A percentile compares a stretch with the other conserved stretches of the same genome.
These are phyloP conservation scores for Lignosus rhinocerotis DNA, from an alignment of 1,284 basidiomycete species.

Conservation along the genomic window DNA sequence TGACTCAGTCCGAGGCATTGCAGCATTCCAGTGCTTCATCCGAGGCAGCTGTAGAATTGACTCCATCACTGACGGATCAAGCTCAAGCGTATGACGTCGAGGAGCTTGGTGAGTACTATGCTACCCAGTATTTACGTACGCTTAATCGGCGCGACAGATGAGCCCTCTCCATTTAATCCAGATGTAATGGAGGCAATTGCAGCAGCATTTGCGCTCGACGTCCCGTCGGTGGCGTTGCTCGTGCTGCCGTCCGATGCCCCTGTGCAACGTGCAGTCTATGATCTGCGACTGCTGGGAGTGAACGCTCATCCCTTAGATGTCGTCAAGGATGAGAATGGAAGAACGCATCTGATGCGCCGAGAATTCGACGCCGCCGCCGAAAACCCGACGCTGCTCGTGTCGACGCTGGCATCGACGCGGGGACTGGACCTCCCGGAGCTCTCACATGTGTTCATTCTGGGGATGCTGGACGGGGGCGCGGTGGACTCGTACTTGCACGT, in stretches of 20 bases:
- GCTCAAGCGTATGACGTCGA: conserved; percentile 10
- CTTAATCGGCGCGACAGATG: conserved; percentile 38
- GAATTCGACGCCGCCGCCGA: conserved; percentile 36
- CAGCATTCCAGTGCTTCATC: neutral
- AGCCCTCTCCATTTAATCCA: conserved; percentile 54
- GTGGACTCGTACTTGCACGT: conserved; percentile 68
- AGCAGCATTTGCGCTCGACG: conserved; percentile 68
- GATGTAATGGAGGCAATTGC: conserved; percentile 67
- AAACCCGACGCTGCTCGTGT: conserved; percentile 65
- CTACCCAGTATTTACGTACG: neutral
- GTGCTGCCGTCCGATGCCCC: conserved; percentile 62
- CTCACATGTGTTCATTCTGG: conserved; percentile 73
- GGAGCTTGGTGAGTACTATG: conserved; percentile 7
- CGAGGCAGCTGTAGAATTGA: conserved; percentile 2
- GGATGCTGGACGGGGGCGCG: conserved; percentile 52
- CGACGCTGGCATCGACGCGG: conserved; percentile 65
- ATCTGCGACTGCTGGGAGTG: conserved; percentile 65
- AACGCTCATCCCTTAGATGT: conserved; percentile 65
- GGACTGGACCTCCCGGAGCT: conserved; percentile 72
- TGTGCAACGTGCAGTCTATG: conserved; percentile 60
- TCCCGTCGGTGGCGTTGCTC: conserved; percentile 64
- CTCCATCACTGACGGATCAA: neutral
- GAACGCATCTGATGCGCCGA: conserved; percentile 41
- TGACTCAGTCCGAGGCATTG: conserved; percentile 3
- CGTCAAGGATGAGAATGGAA: conserved; percentile 42